A percentile compares a stretch with the other conserved stretches of the same genome.
Evolutionary conservation across 371 early-diverging fungal genomes (phyloP).

Genomic region (Mucor lusitanicus): DNA sequence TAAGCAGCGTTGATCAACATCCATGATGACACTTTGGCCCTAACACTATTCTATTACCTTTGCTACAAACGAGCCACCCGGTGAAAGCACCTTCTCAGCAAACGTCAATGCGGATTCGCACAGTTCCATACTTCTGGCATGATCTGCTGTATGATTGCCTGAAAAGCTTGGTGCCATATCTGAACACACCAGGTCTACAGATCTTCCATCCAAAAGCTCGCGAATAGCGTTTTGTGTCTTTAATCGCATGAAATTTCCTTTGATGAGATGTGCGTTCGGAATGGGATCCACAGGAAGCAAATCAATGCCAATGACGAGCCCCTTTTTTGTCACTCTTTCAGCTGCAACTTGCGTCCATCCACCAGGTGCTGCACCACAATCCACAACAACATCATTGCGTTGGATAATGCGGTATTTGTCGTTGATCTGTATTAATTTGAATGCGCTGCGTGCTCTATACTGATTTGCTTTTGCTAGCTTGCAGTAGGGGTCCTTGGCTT

Average conservation of each 20-base stretch:
- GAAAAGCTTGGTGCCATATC: slow-evolving; percentile 86
- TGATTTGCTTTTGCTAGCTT: slow-evolving; percentile 67
- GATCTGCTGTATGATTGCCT: slow-evolving; percentile 59
- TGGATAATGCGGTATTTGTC: slow-evolving; percentile 71
- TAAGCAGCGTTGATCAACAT: slow-evolving; percentile 2
- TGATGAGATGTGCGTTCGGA: slow-evolving; percentile 59
- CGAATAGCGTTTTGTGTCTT: slow-evolving; percentile 43
- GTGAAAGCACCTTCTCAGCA: slow-evolving; percentile 59
- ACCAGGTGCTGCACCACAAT: slow-evolving; percentile 92
- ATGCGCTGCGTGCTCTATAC: slow-evolving; percentile 87
- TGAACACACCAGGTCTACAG: slow-evolving; percentile 66
- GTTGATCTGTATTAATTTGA: slow-evolving; percentile 83
- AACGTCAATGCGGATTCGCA: slow-evolving; percentile 69
- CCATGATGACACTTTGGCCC: too few relatives aligned
- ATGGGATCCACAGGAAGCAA: slow-evolving; percentile 73
- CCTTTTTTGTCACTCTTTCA: slow-evolving; percentile 28
- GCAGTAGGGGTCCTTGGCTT: slow-evolving; percentile 74
- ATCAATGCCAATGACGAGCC: slow-evolving; percentile 70
- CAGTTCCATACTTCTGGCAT: slow-evolving; percentile 61
- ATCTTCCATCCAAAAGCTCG: slow-evolving; percentile 32
- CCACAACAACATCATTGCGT: slow-evolving; percentile 63
- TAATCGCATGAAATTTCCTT: slow-evolving; percentile 64
- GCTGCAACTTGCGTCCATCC: slow-evolving; percentile 92
- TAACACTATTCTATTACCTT: slow-evolving; percentile 42
- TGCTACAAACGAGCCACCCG: slow-evolving; percentile 71